Evolutionary conservation across 225 moss, liverwort and hornwort species (phyloP).

Genomic region (Straminergon stramineum): DNA sequence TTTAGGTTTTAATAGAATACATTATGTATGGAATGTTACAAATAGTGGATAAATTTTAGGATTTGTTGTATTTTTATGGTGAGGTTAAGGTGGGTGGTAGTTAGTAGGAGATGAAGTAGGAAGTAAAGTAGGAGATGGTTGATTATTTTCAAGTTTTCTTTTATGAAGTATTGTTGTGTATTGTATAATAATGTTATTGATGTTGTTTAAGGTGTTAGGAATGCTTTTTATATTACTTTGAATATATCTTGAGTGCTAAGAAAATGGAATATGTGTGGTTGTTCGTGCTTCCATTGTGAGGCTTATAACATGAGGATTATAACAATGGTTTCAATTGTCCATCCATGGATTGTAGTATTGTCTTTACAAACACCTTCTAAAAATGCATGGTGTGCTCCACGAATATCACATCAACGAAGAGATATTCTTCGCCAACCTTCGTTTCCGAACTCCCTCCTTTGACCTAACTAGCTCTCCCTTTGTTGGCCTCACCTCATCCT

Average conservation of each 20-base stretch:
- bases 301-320: no score
- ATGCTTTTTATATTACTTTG: fast-evolving
- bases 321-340: fast-evolving
- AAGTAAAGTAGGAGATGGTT: no score
- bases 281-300: fast-evolving
- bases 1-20: not conserved
- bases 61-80: not conserved
- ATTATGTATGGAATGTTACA: not conserved
- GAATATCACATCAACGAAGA: no score
- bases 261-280: not conserved
- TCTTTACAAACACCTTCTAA: no score
- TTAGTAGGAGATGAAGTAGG: no score
- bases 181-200: not conserved
- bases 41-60: not conserved
- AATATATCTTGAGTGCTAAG: not conserved
- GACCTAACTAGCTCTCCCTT: no score
- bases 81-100: not conserved
- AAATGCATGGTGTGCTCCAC: no score
- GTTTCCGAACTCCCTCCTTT: no score
- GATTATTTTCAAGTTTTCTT: not conserved
- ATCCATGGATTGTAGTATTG: not conserved
- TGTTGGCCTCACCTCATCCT: no score
- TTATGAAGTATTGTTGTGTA: not conserved
- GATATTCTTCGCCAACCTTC: no score
- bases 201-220: fast-evolving